Evolutionary conservation across 805 yeast species (phyloP).

Genomic region (Saccharomycopsis fibuligera): DNA sequence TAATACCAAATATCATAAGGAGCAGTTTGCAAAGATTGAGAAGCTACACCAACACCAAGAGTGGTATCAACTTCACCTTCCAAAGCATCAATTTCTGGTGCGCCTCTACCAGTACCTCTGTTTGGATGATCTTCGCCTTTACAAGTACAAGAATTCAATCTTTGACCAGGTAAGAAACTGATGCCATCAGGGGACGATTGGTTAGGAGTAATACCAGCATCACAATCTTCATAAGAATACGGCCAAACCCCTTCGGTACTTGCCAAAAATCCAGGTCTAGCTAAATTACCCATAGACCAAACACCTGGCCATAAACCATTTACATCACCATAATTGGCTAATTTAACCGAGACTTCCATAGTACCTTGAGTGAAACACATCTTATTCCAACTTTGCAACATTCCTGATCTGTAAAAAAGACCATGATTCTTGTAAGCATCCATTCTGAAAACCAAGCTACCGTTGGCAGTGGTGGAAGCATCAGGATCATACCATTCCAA

Average conservation of each 20-base stretch:
- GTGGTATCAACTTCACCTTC: conserved; percentile 73
- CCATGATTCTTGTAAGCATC: conserved; percentile 81
- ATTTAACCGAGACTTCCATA: conserved; percentile 65
- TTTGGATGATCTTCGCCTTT: conserved; percentile 82
- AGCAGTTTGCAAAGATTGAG: conserved; percentile 90
- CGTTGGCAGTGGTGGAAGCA: conserved; percentile 71
- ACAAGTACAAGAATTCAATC: conserved; percentile 72
- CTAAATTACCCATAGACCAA: conserved; percentile 92
- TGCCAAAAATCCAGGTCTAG: conserved; percentile 84
- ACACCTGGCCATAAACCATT: conserved; percentile 95
- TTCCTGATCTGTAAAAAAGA: conserved; percentile 79
- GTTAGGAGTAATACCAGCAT: conserved; percentile 91
- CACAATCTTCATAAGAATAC: conserved; percentile 78
- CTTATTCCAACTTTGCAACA: conserved; percentile 90
- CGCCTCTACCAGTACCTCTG: conserved; percentile 84
- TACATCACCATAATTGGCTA: conserved; percentile 74
- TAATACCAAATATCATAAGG: conserved; percentile 93
- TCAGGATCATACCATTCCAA: conserved; percentile 96
- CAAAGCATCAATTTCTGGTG: conserved; percentile 89
- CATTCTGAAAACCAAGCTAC: conserved; percentile 60
- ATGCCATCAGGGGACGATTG: conserved; percentile 89
- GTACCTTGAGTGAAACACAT: conserved; percentile 83
- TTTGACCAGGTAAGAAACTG: conserved; percentile 81
- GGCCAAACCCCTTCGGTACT: conserved; percentile 96
- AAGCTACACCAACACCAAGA: conserved; percentile 61